phyloP scores from a whole-genome alignment of 495 filamentous ascomycete species.

The Aspergillus steynii region DNA sequence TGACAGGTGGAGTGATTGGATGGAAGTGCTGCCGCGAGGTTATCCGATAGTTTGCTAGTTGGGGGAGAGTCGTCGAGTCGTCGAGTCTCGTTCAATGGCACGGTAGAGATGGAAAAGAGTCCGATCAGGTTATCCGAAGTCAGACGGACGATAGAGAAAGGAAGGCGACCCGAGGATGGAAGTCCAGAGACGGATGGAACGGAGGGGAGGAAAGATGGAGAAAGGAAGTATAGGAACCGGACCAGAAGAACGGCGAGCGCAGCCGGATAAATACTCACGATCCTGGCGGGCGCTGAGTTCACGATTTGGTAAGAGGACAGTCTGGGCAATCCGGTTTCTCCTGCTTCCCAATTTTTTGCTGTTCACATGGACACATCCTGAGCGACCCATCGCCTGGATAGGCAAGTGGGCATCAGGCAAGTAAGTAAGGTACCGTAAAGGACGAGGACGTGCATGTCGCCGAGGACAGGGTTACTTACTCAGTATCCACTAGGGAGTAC shows the following conservation, averaged over 20 bases:
- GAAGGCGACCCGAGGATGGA: background rate
- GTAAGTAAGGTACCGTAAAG: conserved; percentile 1
- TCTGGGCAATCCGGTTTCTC: conserved; percentile 6
- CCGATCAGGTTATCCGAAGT: background rate
- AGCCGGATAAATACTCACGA: conserved; percentile 11
- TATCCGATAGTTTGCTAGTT: background rate
- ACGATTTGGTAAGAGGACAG: conserved; percentile 16
- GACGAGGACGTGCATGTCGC: background rate
- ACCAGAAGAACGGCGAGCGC: conserved; percentile 1
- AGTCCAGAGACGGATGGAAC: background rate
- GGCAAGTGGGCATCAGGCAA: background rate
- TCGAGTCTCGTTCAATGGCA: background rate
- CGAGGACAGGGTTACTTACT: too few relatives aligned
- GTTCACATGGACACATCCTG: conserved; percentile 34
- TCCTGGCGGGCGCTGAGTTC: conserved; percentile 3
- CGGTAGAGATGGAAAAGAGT: background rate
- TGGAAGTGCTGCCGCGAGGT: too few relatives aligned
- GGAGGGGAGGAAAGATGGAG: background rate
- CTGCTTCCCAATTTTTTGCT: conserved; percentile 25
- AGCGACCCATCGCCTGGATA: conserved; percentile 15
- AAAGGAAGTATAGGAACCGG: conserved; percentile 1
- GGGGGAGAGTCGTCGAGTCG: background rate
- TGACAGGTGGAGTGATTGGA: conserved; percentile 10
- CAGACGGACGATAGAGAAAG: background rate
- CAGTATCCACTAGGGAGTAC: too few relatives aligned